These are phyloP conservation scores for Acer negundo DNA, from an alignment of 345 rosid species.

Conservation along the genomic window DNA sequence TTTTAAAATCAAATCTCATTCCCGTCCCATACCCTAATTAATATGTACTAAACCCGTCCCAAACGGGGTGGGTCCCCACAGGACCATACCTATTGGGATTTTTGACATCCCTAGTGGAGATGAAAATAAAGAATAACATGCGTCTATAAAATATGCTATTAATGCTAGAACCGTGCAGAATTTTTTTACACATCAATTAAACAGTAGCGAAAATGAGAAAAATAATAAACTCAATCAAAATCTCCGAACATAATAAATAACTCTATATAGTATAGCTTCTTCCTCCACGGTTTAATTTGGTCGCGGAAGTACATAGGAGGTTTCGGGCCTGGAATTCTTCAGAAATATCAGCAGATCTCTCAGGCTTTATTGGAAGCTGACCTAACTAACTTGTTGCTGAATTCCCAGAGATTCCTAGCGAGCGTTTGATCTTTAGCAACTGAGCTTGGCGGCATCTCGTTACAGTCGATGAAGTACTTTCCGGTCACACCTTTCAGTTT, in stretches of 20 bases:
- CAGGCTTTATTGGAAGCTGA: constrained; percentile 38
- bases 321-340: too few relatives aligned
- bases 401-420: constrained; percentile 73
- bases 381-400: constrained; percentile 60
- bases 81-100: too few relatives aligned
- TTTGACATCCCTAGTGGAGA: too few relatives aligned
- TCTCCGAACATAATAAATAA: background rate
- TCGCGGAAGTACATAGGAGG: too few relatives aligned
- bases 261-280: background rate
- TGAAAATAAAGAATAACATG: background rate
- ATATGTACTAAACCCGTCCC: too few relatives aligned
- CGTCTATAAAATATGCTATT: background rate
- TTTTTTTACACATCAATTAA: background rate
- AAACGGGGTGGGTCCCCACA: too few relatives aligned
- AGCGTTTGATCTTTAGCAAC: constrained; percentile 56
- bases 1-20: too few relatives aligned
- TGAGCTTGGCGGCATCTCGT: constrained; percentile 58
- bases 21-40: too few relatives aligned
- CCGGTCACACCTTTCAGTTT: constrained; percentile 63
- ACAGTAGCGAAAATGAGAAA: background rate
- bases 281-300: too few relatives aligned
- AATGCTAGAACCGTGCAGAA: background rate
- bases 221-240: background rate
- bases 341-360: background rate
- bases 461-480: constrained; percentile 81